Conservation (phyloP, 1,284 basidiomycete genomes). For the Cryptococcus sp. region DNA sequence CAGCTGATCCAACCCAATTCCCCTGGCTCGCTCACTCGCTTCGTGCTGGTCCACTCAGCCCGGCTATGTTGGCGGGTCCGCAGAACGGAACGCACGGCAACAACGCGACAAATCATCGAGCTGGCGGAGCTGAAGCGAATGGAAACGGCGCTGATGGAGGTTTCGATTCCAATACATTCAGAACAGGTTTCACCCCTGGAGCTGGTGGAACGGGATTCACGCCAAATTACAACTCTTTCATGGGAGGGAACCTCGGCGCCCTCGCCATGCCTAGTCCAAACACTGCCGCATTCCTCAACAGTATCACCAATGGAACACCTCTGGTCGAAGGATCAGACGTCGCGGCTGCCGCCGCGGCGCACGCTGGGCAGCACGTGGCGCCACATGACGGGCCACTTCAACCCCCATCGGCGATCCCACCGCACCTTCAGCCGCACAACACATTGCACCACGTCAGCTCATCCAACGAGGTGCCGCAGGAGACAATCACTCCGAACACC, state of each 20-base stretch:
- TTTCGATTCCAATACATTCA: slow-evolving; percentile 69
- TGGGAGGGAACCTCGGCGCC: slow-evolving; percentile 45
- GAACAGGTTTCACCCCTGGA: slow-evolving; percentile 71
- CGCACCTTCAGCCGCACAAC: slow-evolving; percentile 38
- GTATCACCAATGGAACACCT: slow-evolving; percentile 73
- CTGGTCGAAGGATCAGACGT: slow-evolving; percentile 47
- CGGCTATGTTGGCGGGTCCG: slow-evolving; percentile 92
- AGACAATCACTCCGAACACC: slow-evolving; percentile 89
- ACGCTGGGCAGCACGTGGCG: slow-evolving; percentile 1
- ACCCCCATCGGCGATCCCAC: slow-evolving; percentile 37
- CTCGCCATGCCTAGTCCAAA: slow-evolving; percentile 79
- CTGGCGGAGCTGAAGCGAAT: slow-evolving; percentile 13
- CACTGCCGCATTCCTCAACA: slow-evolving; percentile 87
- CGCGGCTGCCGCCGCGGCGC: slow-evolving; percentile 9
- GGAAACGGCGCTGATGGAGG: slow-evolving; percentile 52
- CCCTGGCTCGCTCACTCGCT: slow-evolving; percentile 72
- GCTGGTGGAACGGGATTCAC: slow-evolving; percentile 70
- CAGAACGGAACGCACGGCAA: slow-evolving; percentile 48
- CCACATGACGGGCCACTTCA: slow-evolving; percentile 12
- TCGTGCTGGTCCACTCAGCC: slow-evolving; percentile 85
- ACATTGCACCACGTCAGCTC: slow-evolving; percentile 35
- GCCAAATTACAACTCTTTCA: slow-evolving; percentile 57
- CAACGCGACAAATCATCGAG: slow-evolving; percentile 5
- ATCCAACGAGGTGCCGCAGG: slow-evolving; percentile 33
- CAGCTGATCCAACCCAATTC: slow-evolving; percentile 65